Evolutionary conservation across 306 rosid species (phyloP).

Genomic region (Senna tora): DNA sequence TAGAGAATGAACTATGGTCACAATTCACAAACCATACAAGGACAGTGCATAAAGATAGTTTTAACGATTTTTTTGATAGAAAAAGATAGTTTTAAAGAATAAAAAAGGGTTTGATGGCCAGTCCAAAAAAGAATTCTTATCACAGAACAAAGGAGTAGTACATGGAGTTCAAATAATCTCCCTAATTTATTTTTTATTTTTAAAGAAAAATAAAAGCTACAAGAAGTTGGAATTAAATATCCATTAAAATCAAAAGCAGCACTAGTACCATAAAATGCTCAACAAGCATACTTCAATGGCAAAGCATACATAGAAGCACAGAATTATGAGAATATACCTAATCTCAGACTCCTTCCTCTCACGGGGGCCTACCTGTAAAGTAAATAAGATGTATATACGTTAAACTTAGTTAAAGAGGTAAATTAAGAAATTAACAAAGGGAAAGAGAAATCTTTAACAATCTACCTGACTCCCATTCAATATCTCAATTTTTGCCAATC

Average conservation of each 20-base stretch:
- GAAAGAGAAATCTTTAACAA: conserved; percentile 28
- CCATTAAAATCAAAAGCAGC: neutral
- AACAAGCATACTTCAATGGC: neutral
- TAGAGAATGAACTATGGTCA: conserved; percentile 1
- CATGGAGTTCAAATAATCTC: no score
- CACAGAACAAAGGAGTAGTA: neutral
- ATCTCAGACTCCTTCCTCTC: conserved; percentile 98
- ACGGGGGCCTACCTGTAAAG: conserved; percentile 69
- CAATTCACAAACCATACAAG: neutral
- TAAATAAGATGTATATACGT: conserved; percentile 30
- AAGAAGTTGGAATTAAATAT: no score
- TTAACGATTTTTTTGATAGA: no score
- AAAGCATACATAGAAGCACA: conserved; percentile 5
- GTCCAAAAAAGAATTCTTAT: conserved; percentile 7
- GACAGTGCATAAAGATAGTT: neutral
- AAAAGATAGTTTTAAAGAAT: conserved; percentile 10
- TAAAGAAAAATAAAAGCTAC: no score
- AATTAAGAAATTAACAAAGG: conserved; percentile 26
- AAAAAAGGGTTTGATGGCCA: conserved; percentile 1
- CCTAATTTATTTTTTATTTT: no score
- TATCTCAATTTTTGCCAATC: conserved; percentile 70
- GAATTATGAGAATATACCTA: conserved; percentile 54
- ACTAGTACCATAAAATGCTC: conserved; percentile 23
- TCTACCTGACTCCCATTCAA: conserved; percentile 93
- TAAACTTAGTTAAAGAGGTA: conserved; percentile 16